Conservation (phyloP, 805 yeast species). For the Soucietia sequanensis region DNA sequence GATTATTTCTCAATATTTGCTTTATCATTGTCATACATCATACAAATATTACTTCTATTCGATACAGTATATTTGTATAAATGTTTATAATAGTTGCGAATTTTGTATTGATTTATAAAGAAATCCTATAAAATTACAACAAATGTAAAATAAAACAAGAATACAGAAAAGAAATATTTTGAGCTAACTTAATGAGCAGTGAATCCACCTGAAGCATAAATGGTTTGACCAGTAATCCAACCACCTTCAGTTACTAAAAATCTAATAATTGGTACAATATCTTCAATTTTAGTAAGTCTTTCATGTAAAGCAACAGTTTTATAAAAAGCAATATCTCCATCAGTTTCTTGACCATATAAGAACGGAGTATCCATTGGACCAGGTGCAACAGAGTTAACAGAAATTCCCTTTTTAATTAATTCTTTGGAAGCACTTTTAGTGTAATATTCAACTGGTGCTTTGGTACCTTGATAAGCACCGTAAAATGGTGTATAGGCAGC, state of each 20-base stretch:
- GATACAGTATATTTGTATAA: too few species aligned
- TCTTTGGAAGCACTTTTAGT: conserved; percentile 56
- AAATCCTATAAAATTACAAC: too few species aligned
- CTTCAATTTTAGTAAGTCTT: conserved; percentile 56
- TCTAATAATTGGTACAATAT: conserved; percentile 61
- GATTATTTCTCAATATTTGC: too few species aligned
- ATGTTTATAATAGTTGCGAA: too few species aligned
- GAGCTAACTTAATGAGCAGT: conserved; percentile 48
- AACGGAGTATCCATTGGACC: conserved; percentile 71
- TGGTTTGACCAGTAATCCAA: conserved; percentile 72
- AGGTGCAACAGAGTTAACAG: conserved; percentile 59
- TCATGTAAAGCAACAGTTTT: conserved; percentile 49
- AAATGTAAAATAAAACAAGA: too few species aligned
- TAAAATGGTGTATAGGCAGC: conserved; percentile 63
- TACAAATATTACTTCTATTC: too few species aligned
- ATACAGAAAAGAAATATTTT: too few species aligned
- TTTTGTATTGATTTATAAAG: too few species aligned
- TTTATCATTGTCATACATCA: too few species aligned
- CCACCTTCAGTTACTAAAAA: conserved; percentile 63
- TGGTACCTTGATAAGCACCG: conserved; percentile 55
- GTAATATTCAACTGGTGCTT: conserved; percentile 55
- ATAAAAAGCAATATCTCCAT: conserved; percentile 51
- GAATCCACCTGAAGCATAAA: conserved; percentile 64
- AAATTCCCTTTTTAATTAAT: conserved; percentile 42
- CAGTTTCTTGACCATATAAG: conserved; percentile 58